Conservation (phyloP, 495 filamentous ascomycete species). For the Aspergillus haitiensis region DNA sequence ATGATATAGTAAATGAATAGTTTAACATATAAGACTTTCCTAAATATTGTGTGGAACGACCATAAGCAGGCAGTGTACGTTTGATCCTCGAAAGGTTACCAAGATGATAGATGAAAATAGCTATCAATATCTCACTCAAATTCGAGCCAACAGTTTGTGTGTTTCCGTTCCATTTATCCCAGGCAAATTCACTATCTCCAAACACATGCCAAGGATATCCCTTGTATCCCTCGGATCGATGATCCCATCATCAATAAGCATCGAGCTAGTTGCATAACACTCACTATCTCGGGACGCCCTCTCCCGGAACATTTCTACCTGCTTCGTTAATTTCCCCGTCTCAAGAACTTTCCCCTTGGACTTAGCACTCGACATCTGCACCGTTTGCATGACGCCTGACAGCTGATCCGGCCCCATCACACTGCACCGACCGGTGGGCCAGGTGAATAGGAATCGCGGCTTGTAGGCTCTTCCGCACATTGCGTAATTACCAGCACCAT, state of each 20-base stretch:
- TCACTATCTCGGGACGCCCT: slow-evolving; percentile 28
- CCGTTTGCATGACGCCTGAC: slow-evolving; percentile 34
- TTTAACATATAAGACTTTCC: too few relatives aligned
- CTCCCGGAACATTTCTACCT: slow-evolving; percentile 23
- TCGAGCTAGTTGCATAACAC: slow-evolving; percentile 31
- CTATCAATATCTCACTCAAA: slow-evolving; percentile 1
- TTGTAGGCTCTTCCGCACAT: slow-evolving; percentile 36
- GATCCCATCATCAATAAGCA: slow-evolving; percentile 37
- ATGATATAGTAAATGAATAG: too few relatives aligned
- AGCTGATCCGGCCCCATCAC: slow-evolving; percentile 39
- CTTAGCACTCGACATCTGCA: slow-evolving; percentile 28
- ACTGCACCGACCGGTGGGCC: slow-evolving; percentile 36
- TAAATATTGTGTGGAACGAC: too few relatives aligned
- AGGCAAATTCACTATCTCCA: slow-evolving; percentile 30
- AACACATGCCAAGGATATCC: slow-evolving; percentile 36
- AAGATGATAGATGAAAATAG: too few relatives aligned
- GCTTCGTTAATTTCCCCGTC: slow-evolving; percentile 24
- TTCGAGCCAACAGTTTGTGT: slow-evolving; percentile 25
- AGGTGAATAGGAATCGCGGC: slow-evolving; percentile 36
- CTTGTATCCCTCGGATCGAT: slow-evolving; percentile 38
- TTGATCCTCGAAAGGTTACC: too few relatives aligned
- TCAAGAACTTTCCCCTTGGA: slow-evolving; percentile 23
- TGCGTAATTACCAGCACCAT: slow-evolving; percentile 39
- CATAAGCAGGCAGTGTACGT: too few relatives aligned
- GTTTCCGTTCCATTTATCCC: slow-evolving; percentile 24